Base-by-base conservation (phyloP, 176 grass and related monocot genomes). In the Ampelocalamus luodianensis region DNA sequence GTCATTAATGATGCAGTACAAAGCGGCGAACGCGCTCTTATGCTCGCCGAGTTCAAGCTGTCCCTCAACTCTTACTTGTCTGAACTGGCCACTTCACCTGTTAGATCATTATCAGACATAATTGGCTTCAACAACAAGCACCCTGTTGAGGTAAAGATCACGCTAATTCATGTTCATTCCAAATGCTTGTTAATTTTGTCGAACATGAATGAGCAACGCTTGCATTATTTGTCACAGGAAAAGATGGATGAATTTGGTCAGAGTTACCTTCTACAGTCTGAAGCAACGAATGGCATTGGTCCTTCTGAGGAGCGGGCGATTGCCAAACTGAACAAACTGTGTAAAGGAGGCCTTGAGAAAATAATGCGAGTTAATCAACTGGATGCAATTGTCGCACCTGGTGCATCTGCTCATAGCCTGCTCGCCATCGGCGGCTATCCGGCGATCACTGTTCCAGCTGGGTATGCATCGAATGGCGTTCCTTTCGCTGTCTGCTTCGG, bases 31-130 rank as follows among this genome's bases (percentile, higher is more conserved):
- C 76, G 18, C 7, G 82, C 66, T 76, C 85, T 92, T 22, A 82
- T 95, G 89, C 79, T 94, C 24, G 89, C 92, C 0, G 89, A 97
- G 77, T 97, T 93, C 79, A 97, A 95, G 90, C 16, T 97, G 29
- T 90, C 79, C 43, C 77, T 94, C 38, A 91, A 95, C 53, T 82
- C 66, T 8, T 95, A 97, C 87, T 88, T 97, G 75, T 87, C 89
- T 82, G 76, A 97, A 20, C 86, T 95, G 13, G 42, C 61, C 16
- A 45, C 5, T 51, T 87, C 92, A 48, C 87, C 79, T 67, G 89
- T 93, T 34, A 88, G 85, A 81, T 93, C 91, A 90, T 76, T 97
- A 58, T 88, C 87, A 32, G 87, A 95, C 76, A 84, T 97, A 79
- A 97, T 97, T 59, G 72, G 74, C 8, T 97, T 93, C 87, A 92